These are phyloP conservation scores for Megacollybia marginata DNA, from an alignment of 768 basidiomycete genomes.

Conservation along the genomic window DNA sequence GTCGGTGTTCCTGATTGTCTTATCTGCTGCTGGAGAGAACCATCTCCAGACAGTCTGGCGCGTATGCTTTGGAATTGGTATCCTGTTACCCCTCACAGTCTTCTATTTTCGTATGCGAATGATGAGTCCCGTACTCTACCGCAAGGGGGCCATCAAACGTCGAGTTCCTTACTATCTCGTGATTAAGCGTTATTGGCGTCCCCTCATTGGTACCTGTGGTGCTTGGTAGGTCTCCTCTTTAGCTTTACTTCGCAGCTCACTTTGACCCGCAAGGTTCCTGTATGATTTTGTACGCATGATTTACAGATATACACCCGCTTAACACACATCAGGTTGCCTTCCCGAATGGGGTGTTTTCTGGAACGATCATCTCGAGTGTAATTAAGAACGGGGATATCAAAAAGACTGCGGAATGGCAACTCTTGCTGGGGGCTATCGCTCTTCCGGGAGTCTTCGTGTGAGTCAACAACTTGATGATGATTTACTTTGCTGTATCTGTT, in stretches of 20 bases:
- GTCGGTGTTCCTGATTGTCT: conserved; percentile 58
- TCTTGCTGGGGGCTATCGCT: conserved; percentile 54
- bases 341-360: conserved; percentile 66
- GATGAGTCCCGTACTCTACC: conserved; percentile 60
- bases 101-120: conserved; percentile 69
- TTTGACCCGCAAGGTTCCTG: conserved; percentile 42
- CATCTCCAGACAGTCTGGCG: conserved; percentile 63
- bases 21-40: conserved; percentile 57
- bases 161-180: conserved; percentile 56
- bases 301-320: neutral
- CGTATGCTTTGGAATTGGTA: conserved; percentile 58
- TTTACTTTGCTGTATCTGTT: conserved; percentile 21
- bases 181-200: conserved; percentile 56
- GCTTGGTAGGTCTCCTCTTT: conserved; percentile 41
- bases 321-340: conserved; percentile 46
- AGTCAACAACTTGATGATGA: conserved; percentile 22
- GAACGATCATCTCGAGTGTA: conserved; percentile 60
- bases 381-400: conserved; percentile 50
- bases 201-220: conserved; percentile 65
- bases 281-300: conserved; percentile 50
- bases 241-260: neutral
- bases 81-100: conserved; percentile 56
- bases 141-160: conserved; percentile 61
- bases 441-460: conserved; percentile 52
- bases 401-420: conserved; percentile 59